Percentiles rank a stretch among this genome's conserved stretches.
These are phyloP conservation scores for Entomortierella parvispora DNA, from an alignment of 192 early-diverging fungal genomes.

Conservation along the genomic window DNA sequence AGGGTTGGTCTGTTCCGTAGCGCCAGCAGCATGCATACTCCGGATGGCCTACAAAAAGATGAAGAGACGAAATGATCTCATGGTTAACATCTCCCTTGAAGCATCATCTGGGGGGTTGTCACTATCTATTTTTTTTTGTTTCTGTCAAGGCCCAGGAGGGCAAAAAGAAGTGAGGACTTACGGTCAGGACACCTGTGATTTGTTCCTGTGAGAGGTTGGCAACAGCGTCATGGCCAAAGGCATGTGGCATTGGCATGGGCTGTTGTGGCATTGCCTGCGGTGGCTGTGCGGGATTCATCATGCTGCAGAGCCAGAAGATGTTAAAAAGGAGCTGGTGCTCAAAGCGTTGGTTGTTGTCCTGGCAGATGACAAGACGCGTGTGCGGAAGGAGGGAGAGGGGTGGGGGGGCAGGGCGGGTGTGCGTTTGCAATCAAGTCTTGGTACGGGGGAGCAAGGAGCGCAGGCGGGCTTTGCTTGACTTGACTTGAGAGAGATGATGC, in stretches of 20 bases:
- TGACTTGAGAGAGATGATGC: too few relatives aligned
- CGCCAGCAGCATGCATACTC: slow-evolving; percentile 69
- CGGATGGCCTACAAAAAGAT: slow-evolving; percentile 22
- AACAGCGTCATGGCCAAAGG: slow-evolving; percentile 33
- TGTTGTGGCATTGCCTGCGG: slow-evolving; percentile 22
- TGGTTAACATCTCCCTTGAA: neutral
- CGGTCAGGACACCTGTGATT: slow-evolving; percentile 36
- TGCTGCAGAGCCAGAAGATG: neutral
- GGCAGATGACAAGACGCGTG: neutral
- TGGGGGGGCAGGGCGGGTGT: too few relatives aligned
- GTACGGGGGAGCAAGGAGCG: too few relatives aligned
- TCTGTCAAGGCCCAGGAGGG: neutral
- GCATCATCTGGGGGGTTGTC: too few relatives aligned
- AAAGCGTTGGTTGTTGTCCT: too few relatives aligned
- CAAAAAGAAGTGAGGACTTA: slow-evolving; percentile 4
- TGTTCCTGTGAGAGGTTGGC: slow-evolving; percentile 50
- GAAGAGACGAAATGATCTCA: neutral
- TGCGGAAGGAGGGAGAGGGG: neutral
- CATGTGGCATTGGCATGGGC: slow-evolving; percentile 12
- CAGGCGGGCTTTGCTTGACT: too few relatives aligned
- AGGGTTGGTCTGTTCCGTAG: slow-evolving; percentile 80
- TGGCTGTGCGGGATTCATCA: slow-evolving; percentile 36
- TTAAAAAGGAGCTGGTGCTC: neutral
- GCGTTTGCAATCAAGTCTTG: too few relatives aligned
- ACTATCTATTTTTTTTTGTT: neutral